Base-by-base conservation (phyloP, 2,329 filamentous ascomycete species). In the Cladosporium austrohemisphaericum region DNA sequence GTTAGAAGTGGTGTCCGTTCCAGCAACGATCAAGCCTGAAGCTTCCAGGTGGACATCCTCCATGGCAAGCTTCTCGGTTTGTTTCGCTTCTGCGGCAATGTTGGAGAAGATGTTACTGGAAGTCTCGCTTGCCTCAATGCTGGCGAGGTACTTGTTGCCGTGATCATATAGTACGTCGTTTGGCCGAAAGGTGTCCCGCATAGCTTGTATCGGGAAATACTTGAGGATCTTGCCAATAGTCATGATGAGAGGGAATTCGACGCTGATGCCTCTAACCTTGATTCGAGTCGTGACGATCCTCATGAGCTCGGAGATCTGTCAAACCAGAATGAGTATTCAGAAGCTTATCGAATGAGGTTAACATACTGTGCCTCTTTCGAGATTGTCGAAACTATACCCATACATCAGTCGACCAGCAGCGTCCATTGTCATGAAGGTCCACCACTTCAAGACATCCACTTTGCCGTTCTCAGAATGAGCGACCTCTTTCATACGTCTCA, bases 1-100 rank as follows among this genome's bases (percentile, higher is more conserved):
- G 18, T 59, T 52, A 13, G 62, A 57, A 1, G 63, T 66, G 6
- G 73, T 76, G 47, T 76, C 71, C 10, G 65, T 65, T 4, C 73
- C 75, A 2, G 67, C 74, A 52, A 73, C 73, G 51, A 76, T 64
- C 44, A 77, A 60, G 0, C 68, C 66, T 55, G 70, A 66, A 1
- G 66, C 68, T 60, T 67, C 64, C 9, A 51, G 16, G n/a, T 54
- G 47, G 3, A 65, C 57, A 18, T 64, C 56, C 20, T 59, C 54
- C n/a, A 65, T 51, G 0, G 18, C 51, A 4, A 40, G 29, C 23
- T 49, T 40, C 16, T 59, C 57, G 18, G 55, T 57, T 26, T 59
- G 59, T 40, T 62, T 61, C 4, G 57, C 52, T 40, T 62, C 56
- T 1, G 60, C 60, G 5, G 56, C 43, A 3, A 65, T 60, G 19